Conservation (phyloP, 495 filamentous ascomycete genomes). For the Cladorrhinum samala region DNA sequence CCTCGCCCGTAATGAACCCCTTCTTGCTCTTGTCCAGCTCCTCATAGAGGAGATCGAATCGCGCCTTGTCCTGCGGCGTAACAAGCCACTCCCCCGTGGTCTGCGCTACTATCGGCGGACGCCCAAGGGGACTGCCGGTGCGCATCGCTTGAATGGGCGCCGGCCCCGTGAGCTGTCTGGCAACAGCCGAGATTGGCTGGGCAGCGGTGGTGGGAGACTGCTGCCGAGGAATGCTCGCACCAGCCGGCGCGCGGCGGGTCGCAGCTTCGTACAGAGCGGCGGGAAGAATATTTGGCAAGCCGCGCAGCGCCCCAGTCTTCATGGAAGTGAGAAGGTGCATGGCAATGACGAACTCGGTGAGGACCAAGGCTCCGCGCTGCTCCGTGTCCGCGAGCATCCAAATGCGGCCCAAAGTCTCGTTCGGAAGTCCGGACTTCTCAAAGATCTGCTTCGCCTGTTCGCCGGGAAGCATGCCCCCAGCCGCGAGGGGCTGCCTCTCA, state of each 20-base stretch:
- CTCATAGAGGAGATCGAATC: constrained; percentile 78
- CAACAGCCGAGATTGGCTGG: constrained; percentile 35
- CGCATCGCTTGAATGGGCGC: constrained; percentile 37
- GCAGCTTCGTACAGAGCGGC: constrained; percentile 89
- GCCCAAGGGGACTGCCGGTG: constrained; percentile 64
- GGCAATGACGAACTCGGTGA: constrained; percentile 92
- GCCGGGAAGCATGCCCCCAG: constrained; percentile 72
- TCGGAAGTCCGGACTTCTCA: constrained; percentile 82
- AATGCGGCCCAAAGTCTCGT: constrained; percentile 83
- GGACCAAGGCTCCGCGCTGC: constrained; percentile 79
- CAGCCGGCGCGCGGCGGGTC: constrained; percentile 57
- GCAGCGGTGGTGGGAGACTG: constrained; percentile 33
- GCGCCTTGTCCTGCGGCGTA: constrained; percentile 70
- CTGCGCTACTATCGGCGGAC: constrained; percentile 54
- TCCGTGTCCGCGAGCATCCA: constrained; percentile 93
- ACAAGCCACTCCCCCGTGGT: constrained; percentile 78
- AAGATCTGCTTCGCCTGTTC: constrained; percentile 91
- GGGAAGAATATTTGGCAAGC: constrained; percentile 74
- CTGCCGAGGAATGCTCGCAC: constrained; percentile 30
- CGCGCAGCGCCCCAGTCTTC: constrained; percentile 73
- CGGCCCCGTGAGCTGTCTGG: constrained; percentile 42
- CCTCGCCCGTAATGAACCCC: constrained; percentile 83
- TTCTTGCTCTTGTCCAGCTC: constrained; percentile 71
- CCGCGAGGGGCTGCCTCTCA: constrained; percentile 73
- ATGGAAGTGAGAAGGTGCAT: constrained; percentile 94